These are phyloP conservation scores for Terfezia claveryi DNA, from an alignment of 495 filamentous ascomycete genomes.

Conservation along the genomic window DNA sequence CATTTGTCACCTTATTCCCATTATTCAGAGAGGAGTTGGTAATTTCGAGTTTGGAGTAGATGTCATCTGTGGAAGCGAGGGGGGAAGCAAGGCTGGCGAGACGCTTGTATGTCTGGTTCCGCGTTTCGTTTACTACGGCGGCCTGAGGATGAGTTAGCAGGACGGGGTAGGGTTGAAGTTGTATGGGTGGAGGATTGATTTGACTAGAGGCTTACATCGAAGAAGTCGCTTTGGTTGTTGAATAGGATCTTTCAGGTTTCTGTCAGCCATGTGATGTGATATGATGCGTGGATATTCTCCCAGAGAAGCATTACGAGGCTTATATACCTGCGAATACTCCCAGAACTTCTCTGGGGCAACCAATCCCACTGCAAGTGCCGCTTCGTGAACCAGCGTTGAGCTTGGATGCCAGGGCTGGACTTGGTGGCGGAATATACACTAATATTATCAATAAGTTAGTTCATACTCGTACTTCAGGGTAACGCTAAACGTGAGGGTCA, in stretches of 20 bases:
- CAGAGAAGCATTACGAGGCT: too few species aligned
- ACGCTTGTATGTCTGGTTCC: slow-evolving; percentile 66
- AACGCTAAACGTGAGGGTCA: too few species aligned
- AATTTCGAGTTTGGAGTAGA: neutral
- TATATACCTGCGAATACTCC: slow-evolving; percentile 32
- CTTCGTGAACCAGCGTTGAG: slow-evolving; percentile 71
- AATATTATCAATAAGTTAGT: too few species aligned
- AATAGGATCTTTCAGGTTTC: slow-evolving; percentile 32
- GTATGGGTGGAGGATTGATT: neutral
- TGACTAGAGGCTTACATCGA: slow-evolving; percentile 33
- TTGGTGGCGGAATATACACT: slow-evolving; percentile 56
- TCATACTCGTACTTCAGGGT: too few species aligned
- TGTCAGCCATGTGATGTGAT: neutral
- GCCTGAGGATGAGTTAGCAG: neutral
- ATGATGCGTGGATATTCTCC: neutral
- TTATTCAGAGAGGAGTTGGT: slow-evolving; percentile 29
- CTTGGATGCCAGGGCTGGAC: slow-evolving; percentile 93
- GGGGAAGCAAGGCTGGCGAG: slow-evolving; percentile 29
- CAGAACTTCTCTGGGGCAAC: slow-evolving; percentile 50
- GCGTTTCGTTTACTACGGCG: slow-evolving; percentile 52
- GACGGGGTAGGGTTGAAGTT: neutral
- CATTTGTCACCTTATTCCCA: slow-evolving; percentile 43
- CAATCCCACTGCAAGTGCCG: slow-evolving; percentile 51
- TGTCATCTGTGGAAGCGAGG: neutral
- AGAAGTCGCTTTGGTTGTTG: slow-evolving; percentile 44